Conservation (phyloP, 768 basidiomycete genomes). For the Udeniomyces megalosporus region DNA sequence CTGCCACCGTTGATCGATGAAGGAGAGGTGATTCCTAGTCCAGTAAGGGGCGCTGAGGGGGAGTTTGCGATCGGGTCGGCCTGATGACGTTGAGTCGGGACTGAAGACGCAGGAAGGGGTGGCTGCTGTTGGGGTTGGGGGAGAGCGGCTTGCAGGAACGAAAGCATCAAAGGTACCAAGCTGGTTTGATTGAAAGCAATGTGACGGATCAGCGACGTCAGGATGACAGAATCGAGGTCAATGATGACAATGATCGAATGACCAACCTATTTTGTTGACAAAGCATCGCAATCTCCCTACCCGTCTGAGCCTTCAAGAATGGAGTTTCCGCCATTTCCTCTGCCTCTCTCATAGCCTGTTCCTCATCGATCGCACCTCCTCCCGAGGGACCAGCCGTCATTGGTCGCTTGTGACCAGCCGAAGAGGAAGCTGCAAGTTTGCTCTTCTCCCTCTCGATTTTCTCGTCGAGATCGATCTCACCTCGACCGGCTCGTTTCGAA, state of each 20-base stretch:
- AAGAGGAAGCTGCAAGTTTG: not conserved
- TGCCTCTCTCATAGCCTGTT: slow-evolving; percentile 28
- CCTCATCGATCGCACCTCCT: slow-evolving; percentile 34
- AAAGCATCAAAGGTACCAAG: slow-evolving; percentile 57
- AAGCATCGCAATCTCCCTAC: slow-evolving; percentile 65
- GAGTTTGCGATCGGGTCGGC: too few relatives aligned
- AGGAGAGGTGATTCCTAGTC: not conserved
- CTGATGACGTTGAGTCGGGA: too few relatives aligned
- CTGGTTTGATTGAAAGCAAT: slow-evolving; percentile 31
- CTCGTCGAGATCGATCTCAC: slow-evolving; percentile 9
- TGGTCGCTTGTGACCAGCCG: slow-evolving; percentile 11
- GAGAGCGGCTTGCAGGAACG: slow-evolving; percentile 28
- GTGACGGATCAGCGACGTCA: not conserved
- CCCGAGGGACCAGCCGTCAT: too few relatives aligned
- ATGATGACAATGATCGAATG: not conserved
- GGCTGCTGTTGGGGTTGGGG: not conserved
- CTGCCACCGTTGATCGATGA: too few relatives aligned
- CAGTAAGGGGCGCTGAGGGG: not conserved
- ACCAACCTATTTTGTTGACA: slow-evolving; percentile 56
- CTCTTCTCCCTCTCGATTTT: slow-evolving; percentile 14
- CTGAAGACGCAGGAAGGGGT: not conserved
- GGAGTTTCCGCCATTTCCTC: slow-evolving; percentile 47
- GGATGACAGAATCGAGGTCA: not conserved
- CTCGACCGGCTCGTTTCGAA: slow-evolving; percentile 3
- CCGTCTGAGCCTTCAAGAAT: slow-evolving; percentile 52